These are phyloP conservation scores for Suillus discolor DNA, from an alignment of 768 basidiomycete species.

Conservation along the genomic window DNA sequence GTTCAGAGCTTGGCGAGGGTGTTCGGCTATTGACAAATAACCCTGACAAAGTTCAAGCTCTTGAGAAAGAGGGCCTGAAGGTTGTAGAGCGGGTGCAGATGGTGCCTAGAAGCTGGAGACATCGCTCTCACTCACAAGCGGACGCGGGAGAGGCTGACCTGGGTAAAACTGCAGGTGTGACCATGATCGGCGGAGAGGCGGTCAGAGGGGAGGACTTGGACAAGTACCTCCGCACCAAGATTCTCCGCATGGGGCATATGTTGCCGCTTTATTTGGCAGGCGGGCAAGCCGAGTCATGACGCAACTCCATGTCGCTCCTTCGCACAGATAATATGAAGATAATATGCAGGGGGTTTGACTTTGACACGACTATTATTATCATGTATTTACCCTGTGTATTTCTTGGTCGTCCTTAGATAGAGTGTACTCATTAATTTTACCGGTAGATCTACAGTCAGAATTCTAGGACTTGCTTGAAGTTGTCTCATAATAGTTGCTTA, in stretches of 20 bases:
- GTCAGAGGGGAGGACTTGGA: conserved; percentile 87
- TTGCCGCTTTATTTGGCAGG: conserved; percentile 47
- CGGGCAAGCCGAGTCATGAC: neutral
- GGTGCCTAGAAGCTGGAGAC: conserved; percentile 88
- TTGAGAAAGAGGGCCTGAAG: conserved; percentile 78
- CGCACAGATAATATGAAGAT: neutral
- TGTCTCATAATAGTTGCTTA: neutral
- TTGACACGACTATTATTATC: neutral
- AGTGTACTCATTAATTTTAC: neutral
- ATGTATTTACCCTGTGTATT: conserved; percentile 4
- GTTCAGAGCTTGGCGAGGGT: conserved; percentile 53
- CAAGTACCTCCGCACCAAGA: conserved; percentile 93
- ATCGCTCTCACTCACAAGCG: conserved; percentile 22
- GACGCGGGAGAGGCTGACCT: conserved; percentile 12
- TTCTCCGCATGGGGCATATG: conserved; percentile 97
- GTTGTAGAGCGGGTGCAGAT: conserved; percentile 89
- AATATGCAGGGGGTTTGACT: neutral
- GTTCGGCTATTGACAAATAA: conserved; percentile 94
- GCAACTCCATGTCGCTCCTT: neutral
- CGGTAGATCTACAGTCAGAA: neutral
- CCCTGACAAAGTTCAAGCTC: conserved; percentile 91
- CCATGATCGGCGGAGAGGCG: conserved; percentile 77
- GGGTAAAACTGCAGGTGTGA: conserved; percentile 59
- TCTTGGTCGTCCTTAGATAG: conserved; percentile 2
- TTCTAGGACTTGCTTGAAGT: neutral